Evolutionary conservation across 1,284 basidiomycete genomes (phyloP).

Genomic region (Chiua sp.): DNA sequence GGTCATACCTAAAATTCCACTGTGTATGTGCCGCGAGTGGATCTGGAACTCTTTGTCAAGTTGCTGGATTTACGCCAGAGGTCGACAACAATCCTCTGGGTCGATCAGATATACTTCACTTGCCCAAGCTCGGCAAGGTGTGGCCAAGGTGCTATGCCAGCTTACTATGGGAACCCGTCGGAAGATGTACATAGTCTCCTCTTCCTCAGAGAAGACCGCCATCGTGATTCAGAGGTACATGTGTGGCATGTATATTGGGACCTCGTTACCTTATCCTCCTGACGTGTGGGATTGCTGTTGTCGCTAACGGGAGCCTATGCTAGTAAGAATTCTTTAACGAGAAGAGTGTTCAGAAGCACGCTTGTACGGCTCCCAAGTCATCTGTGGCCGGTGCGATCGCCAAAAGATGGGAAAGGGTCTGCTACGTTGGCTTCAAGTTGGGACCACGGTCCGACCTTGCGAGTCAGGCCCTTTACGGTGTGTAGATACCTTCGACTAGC

Average conservation of each 20-base stretch:
- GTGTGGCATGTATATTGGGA: constrained; percentile 22
- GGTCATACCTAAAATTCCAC: neutral
- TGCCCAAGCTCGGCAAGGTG: constrained; percentile 40
- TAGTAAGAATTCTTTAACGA: neutral
- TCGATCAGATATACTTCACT: constrained; percentile 40
- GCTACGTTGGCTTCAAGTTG: neutral
- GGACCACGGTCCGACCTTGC: neutral
- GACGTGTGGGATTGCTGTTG: too few species aligned
- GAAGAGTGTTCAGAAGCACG: neutral
- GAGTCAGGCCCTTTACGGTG: too few species aligned
- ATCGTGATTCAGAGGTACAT: too few species aligned
- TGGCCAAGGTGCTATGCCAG: constrained; percentile 43
- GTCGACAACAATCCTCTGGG: constrained; percentile 40
- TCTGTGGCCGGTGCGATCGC: too few species aligned
- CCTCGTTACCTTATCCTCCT: too few species aligned
- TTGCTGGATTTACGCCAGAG: constrained; percentile 40
- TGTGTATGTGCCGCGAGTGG: constrained; percentile 16
- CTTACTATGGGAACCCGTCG: constrained; percentile 39
- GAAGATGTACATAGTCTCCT: constrained; percentile 39
- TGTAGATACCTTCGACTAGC: too few species aligned
- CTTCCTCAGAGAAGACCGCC: constrained; percentile 25
- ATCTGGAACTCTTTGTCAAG: constrained; percentile 44
- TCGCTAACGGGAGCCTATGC: neutral
- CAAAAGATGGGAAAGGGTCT: too few species aligned
- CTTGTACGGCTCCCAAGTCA: neutral